These are phyloP conservation scores for Geotrichum europaeum DNA, from an alignment of 1,139 yeast species.

Conservation along the genomic window DNA sequence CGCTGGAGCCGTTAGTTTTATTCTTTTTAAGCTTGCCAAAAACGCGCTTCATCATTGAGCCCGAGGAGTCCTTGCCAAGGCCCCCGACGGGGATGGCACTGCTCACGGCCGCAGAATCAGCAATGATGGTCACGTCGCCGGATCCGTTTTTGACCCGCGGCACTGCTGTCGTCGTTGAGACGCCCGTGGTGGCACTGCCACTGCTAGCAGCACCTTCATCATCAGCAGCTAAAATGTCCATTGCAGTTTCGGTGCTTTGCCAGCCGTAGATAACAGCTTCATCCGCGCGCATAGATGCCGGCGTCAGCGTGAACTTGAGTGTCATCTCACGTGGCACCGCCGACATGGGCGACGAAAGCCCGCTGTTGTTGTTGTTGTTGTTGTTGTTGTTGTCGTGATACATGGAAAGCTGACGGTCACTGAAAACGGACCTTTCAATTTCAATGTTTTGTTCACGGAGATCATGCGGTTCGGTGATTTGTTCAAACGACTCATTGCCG, in stretches of 20 bases:
- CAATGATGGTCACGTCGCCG: background rate
- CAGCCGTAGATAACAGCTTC: slow-evolving; percentile 32
- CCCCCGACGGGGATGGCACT: slow-evolving; percentile 24
- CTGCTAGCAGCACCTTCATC: slow-evolving; percentile 17
- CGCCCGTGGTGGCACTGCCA: slow-evolving; percentile 14
- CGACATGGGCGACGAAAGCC: slow-evolving; percentile 7
- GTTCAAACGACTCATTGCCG: background rate
- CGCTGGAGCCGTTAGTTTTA: slow-evolving; percentile 4
- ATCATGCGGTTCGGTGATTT: background rate
- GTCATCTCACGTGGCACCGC: slow-evolving; percentile 29
- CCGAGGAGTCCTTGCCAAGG: slow-evolving; percentile 19
- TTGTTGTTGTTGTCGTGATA: background rate
- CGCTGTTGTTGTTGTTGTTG: background rate
- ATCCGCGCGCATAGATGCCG: slow-evolving; percentile 31
- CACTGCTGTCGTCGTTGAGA: background rate
- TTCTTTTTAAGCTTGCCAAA: slow-evolving; percentile 27
- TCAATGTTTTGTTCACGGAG: background rate
- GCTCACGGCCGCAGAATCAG: background rate
- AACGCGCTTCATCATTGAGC: slow-evolving; percentile 24
- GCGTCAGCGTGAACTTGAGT: slow-evolving; percentile 31
- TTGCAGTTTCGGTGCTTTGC: slow-evolving; percentile 20
- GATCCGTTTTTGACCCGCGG: background rate
- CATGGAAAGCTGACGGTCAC: background rate
- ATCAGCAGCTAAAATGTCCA: slow-evolving; percentile 23
- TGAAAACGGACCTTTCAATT: background rate